Percentiles rank a stretch among this genome's conserved stretches.
Conservation (phyloP, 192 early-diverging fungal species). For the Pilaira anomala region DNA sequence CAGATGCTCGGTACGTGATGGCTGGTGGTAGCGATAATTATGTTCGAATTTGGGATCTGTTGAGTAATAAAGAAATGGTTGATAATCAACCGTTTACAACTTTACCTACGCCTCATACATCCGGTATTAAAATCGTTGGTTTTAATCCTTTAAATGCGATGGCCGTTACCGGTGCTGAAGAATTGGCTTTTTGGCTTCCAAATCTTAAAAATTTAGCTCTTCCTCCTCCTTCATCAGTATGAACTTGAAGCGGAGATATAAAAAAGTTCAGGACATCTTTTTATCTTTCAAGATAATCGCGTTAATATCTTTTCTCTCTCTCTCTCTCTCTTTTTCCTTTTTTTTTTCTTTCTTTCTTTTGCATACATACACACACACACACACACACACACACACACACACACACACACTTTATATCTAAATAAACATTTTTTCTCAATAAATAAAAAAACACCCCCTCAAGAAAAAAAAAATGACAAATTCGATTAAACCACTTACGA, state of each 20-base stretch:
- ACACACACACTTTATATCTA: neutral
- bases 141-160: conserved; percentile 59
- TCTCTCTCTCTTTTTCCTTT: neutral
- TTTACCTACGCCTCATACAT: neutral
- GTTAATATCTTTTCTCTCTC: neutral
- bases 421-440: too few relatives aligned
- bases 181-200: too few relatives aligned
- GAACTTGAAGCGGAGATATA: neutral
- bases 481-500: conserved; percentile 21
- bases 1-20: conserved; percentile 70
- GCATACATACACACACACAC: neutral
- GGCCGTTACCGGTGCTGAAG: too few relatives aligned
- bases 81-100: conserved; percentile 6
- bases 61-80: neutral
- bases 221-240: neutral
- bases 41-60: conserved; percentile 22
- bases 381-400: neutral
- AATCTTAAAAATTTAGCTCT: too few relatives aligned
- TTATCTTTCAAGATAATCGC: neutral
- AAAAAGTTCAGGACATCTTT: neutral
- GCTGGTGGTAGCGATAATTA: conserved; percentile 45
- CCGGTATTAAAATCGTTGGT: conserved; percentile 14
- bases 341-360: neutral
- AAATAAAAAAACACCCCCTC: neutral
- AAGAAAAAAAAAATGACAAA: neutral